Base-by-base conservation (phyloP, 768 basidiomycete species). In the Harrya chromipes region DNA sequence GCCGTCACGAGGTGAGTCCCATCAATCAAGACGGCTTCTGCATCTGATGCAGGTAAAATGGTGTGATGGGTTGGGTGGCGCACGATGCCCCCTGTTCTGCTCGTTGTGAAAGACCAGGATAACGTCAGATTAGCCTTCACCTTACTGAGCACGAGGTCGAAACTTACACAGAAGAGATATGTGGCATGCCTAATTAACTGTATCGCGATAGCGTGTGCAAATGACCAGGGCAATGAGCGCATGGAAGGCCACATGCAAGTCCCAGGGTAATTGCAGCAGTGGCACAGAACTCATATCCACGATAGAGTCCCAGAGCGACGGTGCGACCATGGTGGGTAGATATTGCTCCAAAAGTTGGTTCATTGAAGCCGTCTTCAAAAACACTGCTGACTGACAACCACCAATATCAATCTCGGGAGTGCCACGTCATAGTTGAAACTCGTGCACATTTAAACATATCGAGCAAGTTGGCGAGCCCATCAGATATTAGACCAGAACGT, bases 191-290 rank as follows among this genome's bases (percentile, higher is more conserved):
- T 74, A 41, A 69, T 21, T 1, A 74, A 10, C 9, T 72, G 68
- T 17, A 77, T 56, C 38, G 66, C 49, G 11, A 82, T 36, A 6
- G 68, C 58, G 19, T 77, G 73, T 31, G 61, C 64, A 24, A 78
- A 52, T 26, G 67, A 64, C 81, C 80, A 82, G 19, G 77, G 62
- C 52, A 72, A 68, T 16, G 77, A 77, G 19, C 81, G 75, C 63
- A 31, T 71, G 70, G 35, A 51, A 17, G 59, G 56, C 19, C 41
- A 46, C 40, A 72, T 53, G 24, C 7, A 81, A 46, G 17, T 67
- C 53, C 79, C 81, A 81, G 3, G 82, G 81, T 40, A 80, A 40
- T 24, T 74, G 73, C 29, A 83, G 31, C 35, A 78, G 73, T 45
- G 6, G 72, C 56, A 14, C 75, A 27, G 17, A 76, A 40, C 41